phyloP scores from a whole-genome alignment of 805 yeast species.

The Yamadazyma sp. region DNA sequence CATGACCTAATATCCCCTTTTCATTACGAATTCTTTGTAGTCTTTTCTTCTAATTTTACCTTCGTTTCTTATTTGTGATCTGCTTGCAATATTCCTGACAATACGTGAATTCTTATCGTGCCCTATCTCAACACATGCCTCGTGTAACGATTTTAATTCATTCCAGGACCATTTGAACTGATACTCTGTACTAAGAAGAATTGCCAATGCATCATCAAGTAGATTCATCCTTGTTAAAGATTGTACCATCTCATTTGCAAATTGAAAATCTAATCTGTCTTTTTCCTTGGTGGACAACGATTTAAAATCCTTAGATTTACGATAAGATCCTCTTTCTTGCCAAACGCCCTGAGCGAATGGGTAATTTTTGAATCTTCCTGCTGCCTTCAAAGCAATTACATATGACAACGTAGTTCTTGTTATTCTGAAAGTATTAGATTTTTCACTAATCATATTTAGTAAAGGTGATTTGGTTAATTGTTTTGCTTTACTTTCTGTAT shows the following conservation, averaged over 20 bases:
- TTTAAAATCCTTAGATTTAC: conserved; percentile 54
- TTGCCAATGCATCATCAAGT: conserved; percentile 65
- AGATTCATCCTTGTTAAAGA: conserved; percentile 54
- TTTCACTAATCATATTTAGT: neutral
- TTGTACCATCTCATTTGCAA: conserved; percentile 70
- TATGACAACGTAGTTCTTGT: conserved; percentile 43
- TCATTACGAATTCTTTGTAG: conserved; percentile 28
- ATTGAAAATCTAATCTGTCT: conserved; percentile 54
- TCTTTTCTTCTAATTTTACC: conserved; percentile 39
- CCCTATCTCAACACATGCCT: conserved; percentile 31
- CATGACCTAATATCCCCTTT: conserved; percentile 25
- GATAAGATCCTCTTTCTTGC: conserved; percentile 73
- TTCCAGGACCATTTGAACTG: conserved; percentile 67
- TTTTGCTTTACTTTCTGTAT: conserved; percentile 15
- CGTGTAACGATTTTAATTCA: conserved; percentile 27
- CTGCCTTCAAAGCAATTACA: conserved; percentile 63
- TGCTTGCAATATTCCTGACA: conserved; percentile 29
- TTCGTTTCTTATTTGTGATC: conserved; percentile 34
- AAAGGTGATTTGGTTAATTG: conserved; percentile 14
- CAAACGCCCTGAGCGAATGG: conserved; percentile 65
- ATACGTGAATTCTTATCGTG: conserved; percentile 26
- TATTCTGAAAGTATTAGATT: neutral
- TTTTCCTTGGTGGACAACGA: conserved; percentile 31
- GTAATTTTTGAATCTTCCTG: conserved; percentile 51
- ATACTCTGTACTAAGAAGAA: conserved; percentile 63